These are phyloP conservation scores for Claviceps digitariae DNA, from an alignment of 2,329 filamentous ascomycete genomes.

Conservation along the genomic window DNA sequence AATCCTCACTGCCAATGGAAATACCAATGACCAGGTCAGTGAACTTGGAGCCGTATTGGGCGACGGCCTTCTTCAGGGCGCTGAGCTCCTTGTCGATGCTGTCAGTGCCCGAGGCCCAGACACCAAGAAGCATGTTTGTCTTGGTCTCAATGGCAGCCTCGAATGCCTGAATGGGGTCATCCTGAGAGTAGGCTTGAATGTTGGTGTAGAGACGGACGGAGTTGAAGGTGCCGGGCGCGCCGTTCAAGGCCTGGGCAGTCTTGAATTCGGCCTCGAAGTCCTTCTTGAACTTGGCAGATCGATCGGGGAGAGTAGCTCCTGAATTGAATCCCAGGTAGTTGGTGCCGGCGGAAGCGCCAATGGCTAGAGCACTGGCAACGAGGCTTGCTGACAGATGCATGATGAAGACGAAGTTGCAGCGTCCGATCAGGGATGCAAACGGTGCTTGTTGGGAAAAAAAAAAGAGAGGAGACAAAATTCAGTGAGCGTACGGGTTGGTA, in stretches of 20 bases:
- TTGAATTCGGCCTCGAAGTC: slow-evolving; percentile 35
- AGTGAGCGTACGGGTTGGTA: not conserved
- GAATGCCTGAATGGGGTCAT: slow-evolving; percentile 68
- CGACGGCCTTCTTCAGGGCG: slow-evolving; percentile 43
- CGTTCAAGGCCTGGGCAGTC: slow-evolving; percentile 21
- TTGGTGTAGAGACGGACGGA: slow-evolving; percentile 54
- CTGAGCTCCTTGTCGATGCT: slow-evolving; percentile 47
- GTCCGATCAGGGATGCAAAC: not conserved
- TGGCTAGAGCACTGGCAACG: slow-evolving; percentile 25
- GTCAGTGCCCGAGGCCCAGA: slow-evolving; percentile 44
- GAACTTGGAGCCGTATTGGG: slow-evolving; percentile 34
- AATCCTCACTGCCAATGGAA: slow-evolving; percentile 53
- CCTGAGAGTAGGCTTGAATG: slow-evolving; percentile 50
- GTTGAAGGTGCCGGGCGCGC: slow-evolving; percentile 39
- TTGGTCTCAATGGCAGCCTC: slow-evolving; percentile 53
- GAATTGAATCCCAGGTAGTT: slow-evolving; percentile 44
- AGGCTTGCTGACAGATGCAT: slow-evolving; percentile 29
- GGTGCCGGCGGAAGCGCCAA: slow-evolving; percentile 24
- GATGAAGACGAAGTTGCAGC: not conserved
- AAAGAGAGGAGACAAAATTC: not conserved
- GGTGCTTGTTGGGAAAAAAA: not conserved
- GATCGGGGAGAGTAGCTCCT: slow-evolving; percentile 30
- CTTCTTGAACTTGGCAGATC: slow-evolving; percentile 37
- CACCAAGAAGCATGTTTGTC: slow-evolving; percentile 47
- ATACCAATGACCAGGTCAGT: slow-evolving; percentile 49